Evolutionary conservation across 345 rosid genomes (phyloP), one percentile per base, ranked within the genome.

Genomic region (Bretschneidera sinensis): DNA sequence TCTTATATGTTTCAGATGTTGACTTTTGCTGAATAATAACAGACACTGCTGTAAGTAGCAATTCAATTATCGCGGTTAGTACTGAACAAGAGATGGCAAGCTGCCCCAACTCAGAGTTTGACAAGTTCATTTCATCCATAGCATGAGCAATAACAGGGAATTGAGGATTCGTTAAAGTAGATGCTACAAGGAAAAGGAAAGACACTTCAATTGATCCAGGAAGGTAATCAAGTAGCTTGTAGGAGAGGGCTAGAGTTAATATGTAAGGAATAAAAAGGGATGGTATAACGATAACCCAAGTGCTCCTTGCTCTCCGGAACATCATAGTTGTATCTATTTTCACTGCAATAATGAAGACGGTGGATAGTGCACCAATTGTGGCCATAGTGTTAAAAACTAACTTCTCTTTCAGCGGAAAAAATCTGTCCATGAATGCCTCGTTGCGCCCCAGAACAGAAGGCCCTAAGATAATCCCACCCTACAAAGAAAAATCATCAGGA

Each of bases 401-500:
- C 66, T 22, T 62, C 57, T 52, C 59, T 51, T 53, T 62, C 5
- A 48, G 49, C 52, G 58, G 50, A 53, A 62, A 62, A 47, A 62
- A 35, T 39, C 4, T 62, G 10, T 53, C 43, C 59, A 39, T 52
- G 28, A 35, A 62, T 39, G 14, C 14, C 25, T 62, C 14, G 49
- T 43, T 39, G 51, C 24, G 51, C 19, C 59, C 66, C 17, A 62
- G 57, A 20, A 62, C 35, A 0, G 66, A 62, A 7, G 66, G 66
- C 52, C 59, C 66, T 22, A 62, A 33, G 66, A 62, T 53, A 24
- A 62, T 3, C 16, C 66, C 59, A 35, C 58, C 58, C 66, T 62
- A 23, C 0, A 49, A 51, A 51, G 33, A 9, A 50, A 9, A 25
- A 1, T 31, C 51, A 59, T 7, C 3, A 14, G 17, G 23, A 9